Percentiles rank a stretch among this genome's conserved stretches.
Evolutionary conservation across 2,329 filamentous ascomycete genomes (phyloP).

Genomic region (Saccharata proteae): DNA sequence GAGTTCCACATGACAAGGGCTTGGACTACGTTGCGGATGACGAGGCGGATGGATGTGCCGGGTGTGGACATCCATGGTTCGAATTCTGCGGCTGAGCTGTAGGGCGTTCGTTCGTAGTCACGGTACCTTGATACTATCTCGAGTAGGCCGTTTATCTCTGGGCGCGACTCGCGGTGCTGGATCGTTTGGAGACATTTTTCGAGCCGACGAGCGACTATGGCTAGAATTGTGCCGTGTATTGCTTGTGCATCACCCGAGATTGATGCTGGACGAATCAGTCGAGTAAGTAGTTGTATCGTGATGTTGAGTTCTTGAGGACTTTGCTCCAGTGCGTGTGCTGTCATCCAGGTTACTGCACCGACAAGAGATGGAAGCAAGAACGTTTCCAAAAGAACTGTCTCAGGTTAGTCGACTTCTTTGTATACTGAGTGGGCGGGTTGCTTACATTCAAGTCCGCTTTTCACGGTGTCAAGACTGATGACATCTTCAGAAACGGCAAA

Average conservation of each 20-base stretch:
- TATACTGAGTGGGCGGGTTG: no score
- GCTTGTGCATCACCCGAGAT: slow-evolving; percentile 59
- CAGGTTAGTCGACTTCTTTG: slow-evolving; percentile 1
- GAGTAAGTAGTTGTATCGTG: slow-evolving; percentile 58
- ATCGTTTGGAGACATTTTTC: slow-evolving; percentile 56
- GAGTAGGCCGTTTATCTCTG: slow-evolving; percentile 58
- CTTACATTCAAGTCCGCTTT: slow-evolving; percentile 64
- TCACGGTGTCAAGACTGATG: slow-evolving; percentile 57
- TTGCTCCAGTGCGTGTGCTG: slow-evolving; percentile 56
- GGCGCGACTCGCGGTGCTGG: slow-evolving; percentile 52
- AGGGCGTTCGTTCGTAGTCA: slow-evolving; percentile 48
- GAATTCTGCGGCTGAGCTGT: slow-evolving; percentile 53
- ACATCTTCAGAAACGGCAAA: slow-evolving; percentile 54
- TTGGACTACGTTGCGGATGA: slow-evolving; percentile 50
- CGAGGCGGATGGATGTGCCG: slow-evolving; percentile 43
- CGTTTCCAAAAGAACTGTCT: slow-evolving; percentile 61
- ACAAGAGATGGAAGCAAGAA: slow-evolving; percentile 71
- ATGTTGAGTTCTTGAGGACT: slow-evolving; percentile 52
- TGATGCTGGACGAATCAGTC: slow-evolving; percentile 57
- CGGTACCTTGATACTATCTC: slow-evolving; percentile 49
- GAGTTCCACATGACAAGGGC: slow-evolving; percentile 55
- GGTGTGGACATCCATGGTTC: slow-evolving; percentile 52
- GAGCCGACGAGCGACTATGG: slow-evolving; percentile 56
- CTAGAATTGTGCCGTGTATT: slow-evolving; percentile 60
- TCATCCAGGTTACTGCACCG: slow-evolving; percentile 59